Evolutionary conservation across 495 filamentous ascomycete genomes (phyloP), one percentile per base, ranked within the genome.

Genomic region (Tuber borchii): DNA sequence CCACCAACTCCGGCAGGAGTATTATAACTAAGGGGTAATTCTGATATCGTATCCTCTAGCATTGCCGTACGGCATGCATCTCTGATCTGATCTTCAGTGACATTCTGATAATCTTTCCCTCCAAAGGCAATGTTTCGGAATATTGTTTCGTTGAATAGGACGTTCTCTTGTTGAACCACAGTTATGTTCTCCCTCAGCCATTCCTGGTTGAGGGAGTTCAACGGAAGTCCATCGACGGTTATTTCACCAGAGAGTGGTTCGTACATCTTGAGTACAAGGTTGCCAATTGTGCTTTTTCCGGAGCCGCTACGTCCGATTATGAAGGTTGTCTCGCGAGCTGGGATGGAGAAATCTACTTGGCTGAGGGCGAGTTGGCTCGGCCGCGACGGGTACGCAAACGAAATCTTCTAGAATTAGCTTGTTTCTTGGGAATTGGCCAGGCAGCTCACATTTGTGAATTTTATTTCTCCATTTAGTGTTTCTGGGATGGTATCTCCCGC

Each of bases 261-360:
- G 80, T 97, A 97, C 80, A 94, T 92, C 44, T 90, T 87, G 71
- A 93, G 84, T 2, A 99, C 85, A 2, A 99, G 84, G 80, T 93
- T 93, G 2, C 90, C 90, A 14, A 99, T 81, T 0, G 95, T 98
- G 81, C 93, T 97, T 83, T 99, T 99, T 0, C 95, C 95, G 19
- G 93, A 97, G 2, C 95, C 95, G 78, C 93, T 97, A 73, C 87
- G 87, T 2, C 95, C 95, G 73, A 97, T 88, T 10, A 99, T 86
- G 77, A 96, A 98, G 5, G 89, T 93, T 8, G 91, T 90, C 80
- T 91, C 85, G 0, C 91, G 90, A 0, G 91, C 86, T 2, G 89
- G 88, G 76, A 98, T 97, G 77, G 86, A 87, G 69, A 97, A 88
- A 22, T 84, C 88, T 2, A 85, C 85, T 16, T 87, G 86, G 0